phyloP scores from a whole-genome alignment of 2,329 filamentous ascomycete species.

The Allantophomopsis lycopodina region DNA sequence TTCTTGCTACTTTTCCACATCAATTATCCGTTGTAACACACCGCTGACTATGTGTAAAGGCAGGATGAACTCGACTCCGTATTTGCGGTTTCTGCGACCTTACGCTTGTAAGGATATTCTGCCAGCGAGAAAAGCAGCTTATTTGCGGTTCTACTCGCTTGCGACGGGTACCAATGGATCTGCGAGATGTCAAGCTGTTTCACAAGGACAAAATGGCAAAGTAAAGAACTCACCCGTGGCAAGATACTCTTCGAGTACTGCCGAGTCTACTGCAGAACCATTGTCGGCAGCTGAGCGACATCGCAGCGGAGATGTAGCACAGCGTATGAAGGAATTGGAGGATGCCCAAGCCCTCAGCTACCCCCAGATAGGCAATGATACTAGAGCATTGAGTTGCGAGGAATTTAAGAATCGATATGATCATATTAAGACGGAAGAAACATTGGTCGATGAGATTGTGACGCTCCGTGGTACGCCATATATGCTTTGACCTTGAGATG shows the following conservation, averaged over 20 bases:
- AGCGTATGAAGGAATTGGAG: conserved; percentile 38
- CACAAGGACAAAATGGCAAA: not conserved
- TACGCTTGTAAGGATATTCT: conserved; percentile 30
- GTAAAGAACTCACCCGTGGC: not conserved
- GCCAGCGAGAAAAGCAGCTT: conserved; percentile 22
- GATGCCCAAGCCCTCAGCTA: conserved; percentile 36
- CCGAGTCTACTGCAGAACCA: not conserved
- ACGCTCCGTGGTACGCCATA: conserved; percentile 13
- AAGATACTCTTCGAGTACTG: not conserved
- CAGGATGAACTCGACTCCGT: conserved; percentile 29
- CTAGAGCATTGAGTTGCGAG: conserved; percentile 18
- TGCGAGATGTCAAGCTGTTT: not conserved
- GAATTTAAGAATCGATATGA: conserved; percentile 18
- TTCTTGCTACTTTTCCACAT: conserved; percentile 1
- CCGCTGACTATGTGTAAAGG: conserved; percentile 8
- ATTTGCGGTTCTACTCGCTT: conserved; percentile 33
- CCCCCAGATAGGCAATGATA: conserved; percentile 30
- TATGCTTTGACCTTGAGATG: conserved; percentile 2
- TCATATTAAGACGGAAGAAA: conserved; percentile 20
- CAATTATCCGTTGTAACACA: conserved; percentile 1
- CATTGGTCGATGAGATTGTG: conserved; percentile 5
- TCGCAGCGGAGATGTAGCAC: conserved; percentile 13
- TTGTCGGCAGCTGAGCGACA: not conserved
- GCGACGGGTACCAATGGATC: not conserved
- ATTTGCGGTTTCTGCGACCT: conserved; percentile 40